These are phyloP conservation scores for Dichotomocladium elegans DNA, from an alignment of 371 early-diverging fungal species.

Conservation along the genomic window DNA sequence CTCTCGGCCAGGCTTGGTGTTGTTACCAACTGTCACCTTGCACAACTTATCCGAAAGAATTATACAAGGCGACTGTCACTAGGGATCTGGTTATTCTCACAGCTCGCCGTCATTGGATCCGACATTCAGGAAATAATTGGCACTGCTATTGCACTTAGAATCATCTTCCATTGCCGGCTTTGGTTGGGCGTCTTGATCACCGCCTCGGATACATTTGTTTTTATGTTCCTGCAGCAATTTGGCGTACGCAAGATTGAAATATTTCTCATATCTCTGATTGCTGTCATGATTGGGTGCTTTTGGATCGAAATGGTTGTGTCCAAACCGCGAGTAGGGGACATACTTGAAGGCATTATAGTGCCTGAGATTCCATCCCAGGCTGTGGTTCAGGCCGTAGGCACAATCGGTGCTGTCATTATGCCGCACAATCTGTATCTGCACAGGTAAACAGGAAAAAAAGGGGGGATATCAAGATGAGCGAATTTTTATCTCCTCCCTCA, in stretches of 20 bases:
- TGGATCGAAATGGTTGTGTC: constrained; percentile 61
- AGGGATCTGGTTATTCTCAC: constrained; percentile 59
- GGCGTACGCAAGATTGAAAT: constrained; percentile 62
- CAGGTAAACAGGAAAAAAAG: constrained; percentile 16
- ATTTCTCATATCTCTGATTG: constrained; percentile 60
- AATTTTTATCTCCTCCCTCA: not conserved
- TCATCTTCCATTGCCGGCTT: constrained; percentile 58
- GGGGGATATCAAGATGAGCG: not conserved
- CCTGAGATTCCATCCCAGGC: constrained; percentile 55
- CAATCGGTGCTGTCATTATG: constrained; percentile 71
- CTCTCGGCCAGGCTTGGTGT: constrained; percentile 64
- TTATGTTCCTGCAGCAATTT: constrained; percentile 61
- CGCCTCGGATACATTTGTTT: constrained; percentile 60
- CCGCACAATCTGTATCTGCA: constrained; percentile 77
- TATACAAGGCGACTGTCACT: constrained; percentile 45
- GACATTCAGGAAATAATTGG: constrained; percentile 76
- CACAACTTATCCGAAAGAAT: constrained; percentile 49
- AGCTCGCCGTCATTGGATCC: constrained; percentile 71
- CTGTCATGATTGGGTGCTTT: constrained; percentile 65
- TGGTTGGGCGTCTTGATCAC: constrained; percentile 70
- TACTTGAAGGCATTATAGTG: constrained; percentile 55
- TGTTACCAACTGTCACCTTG: constrained; percentile 64
- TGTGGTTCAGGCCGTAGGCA: constrained; percentile 64
- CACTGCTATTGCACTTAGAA: constrained; percentile 73
- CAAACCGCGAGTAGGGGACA: constrained; percentile 46